phyloP scores from a whole-genome alignment of 306 rosid species.

The Gynostemma pentaphyllum region DNA sequence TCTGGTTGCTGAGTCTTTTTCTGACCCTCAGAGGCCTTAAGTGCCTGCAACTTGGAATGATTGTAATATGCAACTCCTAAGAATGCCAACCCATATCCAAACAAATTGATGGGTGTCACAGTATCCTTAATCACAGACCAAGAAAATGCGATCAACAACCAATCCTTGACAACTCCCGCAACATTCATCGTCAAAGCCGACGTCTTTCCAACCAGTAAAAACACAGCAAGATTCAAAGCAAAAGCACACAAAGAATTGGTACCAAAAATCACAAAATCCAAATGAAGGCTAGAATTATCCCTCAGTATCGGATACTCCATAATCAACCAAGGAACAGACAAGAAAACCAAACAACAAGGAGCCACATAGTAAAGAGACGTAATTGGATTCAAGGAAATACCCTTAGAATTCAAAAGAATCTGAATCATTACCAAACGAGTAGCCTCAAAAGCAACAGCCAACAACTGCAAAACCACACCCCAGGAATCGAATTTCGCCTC shows the following conservation, averaged over 20 bases:
- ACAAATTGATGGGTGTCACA: conserved; percentile 64
- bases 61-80: conserved; percentile 82
- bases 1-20: conserved; percentile 72
- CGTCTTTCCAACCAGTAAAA: conserved; percentile 86
- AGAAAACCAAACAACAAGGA: conserved; percentile 71
- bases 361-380: conserved; percentile 95
- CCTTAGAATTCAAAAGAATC: conserved; percentile 69
- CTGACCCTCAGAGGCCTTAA: conserved; percentile 83
- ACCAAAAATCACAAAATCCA: conserved; percentile 60
- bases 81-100: conserved; percentile 82
- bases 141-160: conserved; percentile 89
- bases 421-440: conserved; percentile 78
- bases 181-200: conserved; percentile 97
- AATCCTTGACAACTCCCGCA: conserved; percentile 95
- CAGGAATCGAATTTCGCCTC: conserved; percentile 63
- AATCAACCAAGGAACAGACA: conserved; percentile 68
- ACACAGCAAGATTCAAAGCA: conserved; percentile 80
- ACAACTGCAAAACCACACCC: conserved; percentile 68
- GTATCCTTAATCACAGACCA: conserved; percentile 98
- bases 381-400: conserved; percentile 76
- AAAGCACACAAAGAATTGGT: conserved; percentile 74
- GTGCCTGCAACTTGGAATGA: conserved; percentile 83
- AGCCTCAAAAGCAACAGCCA: conserved; percentile 87
- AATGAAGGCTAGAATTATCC: conserved; percentile 61
- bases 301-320: conserved; percentile 71